A percentile compares a stretch with the other conserved stretches of the same genome.
phyloP scores from a whole-genome alignment of 1,284 basidiomycete species.

The Trichosporon sp. region DNA sequence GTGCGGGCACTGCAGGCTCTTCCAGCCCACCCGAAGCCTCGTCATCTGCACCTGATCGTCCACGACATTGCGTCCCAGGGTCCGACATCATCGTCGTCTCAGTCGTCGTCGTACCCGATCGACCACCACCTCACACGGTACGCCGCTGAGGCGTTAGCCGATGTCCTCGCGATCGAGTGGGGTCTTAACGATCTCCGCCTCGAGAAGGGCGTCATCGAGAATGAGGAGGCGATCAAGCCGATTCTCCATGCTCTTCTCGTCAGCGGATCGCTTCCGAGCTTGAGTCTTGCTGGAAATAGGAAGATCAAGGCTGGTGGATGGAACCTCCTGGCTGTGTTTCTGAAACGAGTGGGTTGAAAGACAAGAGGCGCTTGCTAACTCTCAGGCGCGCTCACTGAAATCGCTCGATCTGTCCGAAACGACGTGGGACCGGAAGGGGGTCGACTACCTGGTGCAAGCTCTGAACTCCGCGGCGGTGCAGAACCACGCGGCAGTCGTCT shows the following conservation, averaged over 20 bases:
- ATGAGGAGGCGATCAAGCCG: constrained; percentile 81
- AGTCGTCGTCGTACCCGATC: constrained; percentile 32
- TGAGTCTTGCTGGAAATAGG: constrained; percentile 85
- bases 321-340: constrained; percentile 76
- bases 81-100: not conserved
- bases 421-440: constrained; percentile 74
- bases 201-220: constrained; percentile 72
- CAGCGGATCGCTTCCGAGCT: constrained; percentile 74
- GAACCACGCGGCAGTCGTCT: not conserved
- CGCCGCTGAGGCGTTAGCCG: constrained; percentile 76
- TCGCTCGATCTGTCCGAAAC: constrained; percentile 91
- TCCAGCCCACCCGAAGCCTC: constrained; percentile 40
- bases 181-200: constrained; percentile 78
- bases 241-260: constrained; percentile 88
- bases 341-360: constrained; percentile 64
- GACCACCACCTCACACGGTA: constrained; percentile 66
- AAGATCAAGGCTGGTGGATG: constrained; percentile 78
- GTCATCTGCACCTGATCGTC: constrained; percentile 45
- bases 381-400: constrained; percentile 70
- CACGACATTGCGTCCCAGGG: constrained; percentile 31
- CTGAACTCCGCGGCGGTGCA: constrained; percentile 56
- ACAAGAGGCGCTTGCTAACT: constrained; percentile 13
- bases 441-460: constrained; percentile 78
- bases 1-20: constrained; percentile 66
- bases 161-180: constrained; percentile 87